Percentiles rank a stretch among this genome's conserved stretches.
phyloP scores from a whole-genome alignment of 2,329 filamentous ascomycete genomes.

The Penicillium fuscoglaucum region DNA sequence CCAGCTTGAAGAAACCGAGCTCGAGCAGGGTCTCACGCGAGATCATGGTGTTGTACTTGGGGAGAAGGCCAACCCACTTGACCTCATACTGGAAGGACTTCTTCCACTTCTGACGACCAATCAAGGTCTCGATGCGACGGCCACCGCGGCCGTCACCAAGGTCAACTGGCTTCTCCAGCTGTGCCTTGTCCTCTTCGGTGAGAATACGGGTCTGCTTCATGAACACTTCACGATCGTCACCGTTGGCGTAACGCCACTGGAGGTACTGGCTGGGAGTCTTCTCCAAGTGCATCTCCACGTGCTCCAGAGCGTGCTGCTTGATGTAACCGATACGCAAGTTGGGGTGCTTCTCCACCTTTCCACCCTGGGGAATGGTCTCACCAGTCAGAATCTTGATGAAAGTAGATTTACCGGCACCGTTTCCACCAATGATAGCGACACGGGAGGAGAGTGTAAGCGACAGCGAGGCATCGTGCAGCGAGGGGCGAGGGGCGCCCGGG shows the following conservation, averaged over 20 bases:
- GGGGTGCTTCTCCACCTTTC: conserved; percentile 95
- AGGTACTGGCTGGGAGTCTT: conserved; percentile 99
- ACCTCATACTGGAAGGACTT: conserved; percentile 99
- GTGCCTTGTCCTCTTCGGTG: conserved; percentile 77
- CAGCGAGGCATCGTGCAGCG: conserved; percentile 83
- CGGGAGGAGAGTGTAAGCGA: conserved; percentile 85
- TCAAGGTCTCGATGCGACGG: conserved; percentile 79
- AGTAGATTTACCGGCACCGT: conserved; percentile 97
- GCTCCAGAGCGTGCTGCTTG: conserved; percentile 97
- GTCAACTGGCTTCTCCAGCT: conserved; percentile 90
- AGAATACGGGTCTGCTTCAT: conserved; percentile 96
- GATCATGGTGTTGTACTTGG: conserved; percentile 90
- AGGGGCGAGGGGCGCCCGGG: conserved; percentile 83
- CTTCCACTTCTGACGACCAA: conserved; percentile 98
- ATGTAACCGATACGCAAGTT: conserved; percentile 99
- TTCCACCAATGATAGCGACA: conserved; percentile 93
- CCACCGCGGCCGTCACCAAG: conserved; percentile 76
- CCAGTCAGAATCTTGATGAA: conserved; percentile 97
- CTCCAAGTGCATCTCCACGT: conserved; percentile 99
- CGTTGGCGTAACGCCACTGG: conserved; percentile 97
- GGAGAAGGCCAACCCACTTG: conserved; percentile 86
- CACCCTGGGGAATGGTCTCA: conserved; percentile 77
- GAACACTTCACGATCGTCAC: conserved; percentile 93
- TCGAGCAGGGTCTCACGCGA: conserved; percentile 87
- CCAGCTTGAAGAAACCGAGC: conserved; percentile 84